Evolutionary conservation across 2,329 filamentous ascomycete species (phyloP).

Genomic region (Cryphonectria radicalis): DNA sequence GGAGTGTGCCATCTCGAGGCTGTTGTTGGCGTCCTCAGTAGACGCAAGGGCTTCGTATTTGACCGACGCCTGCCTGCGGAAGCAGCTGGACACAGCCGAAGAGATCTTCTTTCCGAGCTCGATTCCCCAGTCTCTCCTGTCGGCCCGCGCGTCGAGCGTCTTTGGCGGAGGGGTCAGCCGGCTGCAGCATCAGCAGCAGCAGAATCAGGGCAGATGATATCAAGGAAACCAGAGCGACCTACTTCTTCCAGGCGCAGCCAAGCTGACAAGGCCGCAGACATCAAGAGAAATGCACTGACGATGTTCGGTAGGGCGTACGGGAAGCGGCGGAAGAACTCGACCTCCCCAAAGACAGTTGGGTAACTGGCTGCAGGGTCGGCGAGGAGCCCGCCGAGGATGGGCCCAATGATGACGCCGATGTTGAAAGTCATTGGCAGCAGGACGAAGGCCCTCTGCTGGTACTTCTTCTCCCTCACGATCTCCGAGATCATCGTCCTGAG

Average conservation of each 20-base stretch:
- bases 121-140: constrained; percentile 48
- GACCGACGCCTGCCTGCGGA: constrained; percentile 30
- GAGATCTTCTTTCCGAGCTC: constrained; percentile 45
- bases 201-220: neutral
- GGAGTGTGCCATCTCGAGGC: constrained; percentile 37
- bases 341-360: constrained; percentile 50
- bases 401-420: constrained; percentile 63
- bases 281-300: constrained; percentile 53
- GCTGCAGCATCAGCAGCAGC: no score
- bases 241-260: constrained; percentile 59
- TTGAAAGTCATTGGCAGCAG: constrained; percentile 73
- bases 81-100: constrained; percentile 34
- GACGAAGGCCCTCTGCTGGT: constrained; percentile 47
- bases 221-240: constrained; percentile 17
- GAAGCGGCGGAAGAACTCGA: constrained; percentile 51
- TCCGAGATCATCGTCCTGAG: constrained; percentile 69
- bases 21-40: constrained; percentile 34
- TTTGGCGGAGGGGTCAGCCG: constrained; percentile 31
- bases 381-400: constrained; percentile 53
- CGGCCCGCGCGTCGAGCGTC: constrained; percentile 52
- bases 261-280: constrained; percentile 47
- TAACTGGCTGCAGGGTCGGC: constrained; percentile 50
- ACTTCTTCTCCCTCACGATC: constrained; percentile 49
- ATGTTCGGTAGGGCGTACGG: constrained; percentile 61
- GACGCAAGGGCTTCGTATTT: constrained; percentile 43